Percentiles rank a stretch among this genome's conserved stretches.
Evolutionary conservation across 805 yeast species (phyloP).

Genomic region (Saturnispora silvae): DNA sequence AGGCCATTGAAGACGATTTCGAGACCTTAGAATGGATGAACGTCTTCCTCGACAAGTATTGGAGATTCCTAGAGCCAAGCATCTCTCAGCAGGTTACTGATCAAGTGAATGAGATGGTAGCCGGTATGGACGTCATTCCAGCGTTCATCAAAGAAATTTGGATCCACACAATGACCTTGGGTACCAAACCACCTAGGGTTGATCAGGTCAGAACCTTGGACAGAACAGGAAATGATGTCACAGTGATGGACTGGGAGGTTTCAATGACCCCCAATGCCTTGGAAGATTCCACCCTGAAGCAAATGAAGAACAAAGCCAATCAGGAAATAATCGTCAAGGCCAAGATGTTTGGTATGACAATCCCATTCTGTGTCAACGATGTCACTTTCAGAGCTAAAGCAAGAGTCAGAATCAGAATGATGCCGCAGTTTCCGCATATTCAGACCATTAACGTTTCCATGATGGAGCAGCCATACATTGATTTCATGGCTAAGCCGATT

Average conservation of each 20-base stretch:
- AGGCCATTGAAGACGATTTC: conserved; percentile 73
- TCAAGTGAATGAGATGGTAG: conserved; percentile 74
- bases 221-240: conserved; percentile 84
- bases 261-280: conserved; percentile 88
- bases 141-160: conserved; percentile 73
- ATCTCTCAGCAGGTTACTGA: conserved; percentile 77
- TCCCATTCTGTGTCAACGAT: conserved; percentile 74
- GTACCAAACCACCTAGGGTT: conserved; percentile 91
- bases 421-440: conserved; percentile 84
- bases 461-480: conserved; percentile 80
- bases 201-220: conserved; percentile 83
- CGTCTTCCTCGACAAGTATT: conserved; percentile 77
- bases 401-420: conserved; percentile 81
- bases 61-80: conserved; percentile 87
- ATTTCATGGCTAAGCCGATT: conserved; percentile 62
- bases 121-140: conserved; percentile 62
- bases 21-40: conserved; percentile 97
- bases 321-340: conserved; percentile 72
- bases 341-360: conserved; percentile 67
- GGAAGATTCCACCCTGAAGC: conserved; percentile 78
- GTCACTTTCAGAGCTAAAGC: conserved; percentile 65
- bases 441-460: conserved; percentile 83
- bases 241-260: conserved; percentile 95
- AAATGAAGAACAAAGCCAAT: conserved; percentile 73
- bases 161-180: conserved; percentile 83